Evolutionary conservation across 1,284 basidiomycete genomes (phyloP).

Genomic region (Chiua sp.): DNA sequence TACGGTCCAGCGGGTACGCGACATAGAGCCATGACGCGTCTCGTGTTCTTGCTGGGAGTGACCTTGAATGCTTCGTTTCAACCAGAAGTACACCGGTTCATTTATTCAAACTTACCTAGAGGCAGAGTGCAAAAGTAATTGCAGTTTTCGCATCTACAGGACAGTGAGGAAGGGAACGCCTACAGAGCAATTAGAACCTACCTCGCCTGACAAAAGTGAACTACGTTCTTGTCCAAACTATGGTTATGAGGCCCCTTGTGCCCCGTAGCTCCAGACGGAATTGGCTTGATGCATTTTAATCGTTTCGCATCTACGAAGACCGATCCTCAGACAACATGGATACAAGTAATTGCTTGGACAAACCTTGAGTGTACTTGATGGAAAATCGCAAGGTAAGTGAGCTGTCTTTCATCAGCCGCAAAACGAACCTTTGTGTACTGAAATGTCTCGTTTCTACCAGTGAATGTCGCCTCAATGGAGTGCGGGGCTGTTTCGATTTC

Average conservation of each 20-base stretch:
- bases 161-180: not conserved
- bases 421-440: slow-evolving; percentile 52
- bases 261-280: slow-evolving; percentile 45
- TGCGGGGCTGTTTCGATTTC: slow-evolving; percentile 62
- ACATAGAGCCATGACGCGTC: slow-evolving; percentile 69
- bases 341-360: too few relatives aligned
- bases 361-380: slow-evolving; percentile 16
- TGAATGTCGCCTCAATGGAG: slow-evolving; percentile 62
- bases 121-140: slow-evolving; percentile 65
- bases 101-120: slow-evolving; percentile 45
- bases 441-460: slow-evolving; percentile 50
- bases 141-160: slow-evolving; percentile 54
- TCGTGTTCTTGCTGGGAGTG: slow-evolving; percentile 66
- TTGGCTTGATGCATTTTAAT: slow-evolving; percentile 50
- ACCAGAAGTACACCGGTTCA: fast-evolving
- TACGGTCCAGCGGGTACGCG: slow-evolving; percentile 57
- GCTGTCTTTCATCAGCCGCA: not conserved
- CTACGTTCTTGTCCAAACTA: slow-evolving; percentile 43
- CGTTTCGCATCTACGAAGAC: slow-evolving; percentile 54
- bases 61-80: slow-evolving; percentile 41
- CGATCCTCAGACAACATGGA: too few relatives aligned
- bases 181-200: slow-evolving; percentile 21
- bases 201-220: slow-evolving; percentile 58
- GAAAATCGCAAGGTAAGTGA: not conserved
- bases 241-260: slow-evolving; percentile 58